Base-by-base conservation (phyloP, 192 early-diverging fungal species). In the Coemansia sp. region DNA sequence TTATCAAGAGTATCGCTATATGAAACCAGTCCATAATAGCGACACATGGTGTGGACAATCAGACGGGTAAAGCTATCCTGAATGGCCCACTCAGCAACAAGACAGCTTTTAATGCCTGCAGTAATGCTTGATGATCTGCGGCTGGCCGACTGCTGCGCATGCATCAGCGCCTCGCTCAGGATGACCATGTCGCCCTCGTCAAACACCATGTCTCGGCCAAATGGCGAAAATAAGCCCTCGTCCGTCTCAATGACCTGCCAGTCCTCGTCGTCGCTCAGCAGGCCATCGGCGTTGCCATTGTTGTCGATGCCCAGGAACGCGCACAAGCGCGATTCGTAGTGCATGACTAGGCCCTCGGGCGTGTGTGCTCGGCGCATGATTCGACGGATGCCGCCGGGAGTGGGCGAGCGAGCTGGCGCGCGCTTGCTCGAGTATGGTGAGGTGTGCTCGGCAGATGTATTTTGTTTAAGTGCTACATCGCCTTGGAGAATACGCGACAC, bases 11-110 rank as follows among this genome's bases (percentile, higher is more conserved):
- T 71, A 20, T 73, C 67, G 54, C 66, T 78, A 51, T 73, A 78
- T 5, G 76, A 78, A 11, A 78, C 76, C 43, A 78, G 53, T 4
- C 76, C 76, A 54, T 78, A 78, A 64, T 78, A 78, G 62, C 76
- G 70, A 29, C 76, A 78, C 76, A 78, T 78, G 23, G 63, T 73
- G 41, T 78, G 76, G 13, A 78, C 71, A 24, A 78, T 57, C 6
- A 78, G 70, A 13, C 76, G 66, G 26, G 70, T 66, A 32, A 73
- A 78, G 67, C 76, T 78, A 49, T 78, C 76, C 26, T 72, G 63
- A 29, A 78, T 62, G 3, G 45, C 18, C 76, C 76, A 78, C 37
- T 78, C 62, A 1, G 76, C 43, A 12, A 78, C 76, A 50, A 78
- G 37, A 26, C 55, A 57, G 61, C 56, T 63, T 48, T 64, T 69